Base-by-base conservation (phyloP, 225 moss, liverwort and hornwort genomes). In the Asterella californica region DNA sequence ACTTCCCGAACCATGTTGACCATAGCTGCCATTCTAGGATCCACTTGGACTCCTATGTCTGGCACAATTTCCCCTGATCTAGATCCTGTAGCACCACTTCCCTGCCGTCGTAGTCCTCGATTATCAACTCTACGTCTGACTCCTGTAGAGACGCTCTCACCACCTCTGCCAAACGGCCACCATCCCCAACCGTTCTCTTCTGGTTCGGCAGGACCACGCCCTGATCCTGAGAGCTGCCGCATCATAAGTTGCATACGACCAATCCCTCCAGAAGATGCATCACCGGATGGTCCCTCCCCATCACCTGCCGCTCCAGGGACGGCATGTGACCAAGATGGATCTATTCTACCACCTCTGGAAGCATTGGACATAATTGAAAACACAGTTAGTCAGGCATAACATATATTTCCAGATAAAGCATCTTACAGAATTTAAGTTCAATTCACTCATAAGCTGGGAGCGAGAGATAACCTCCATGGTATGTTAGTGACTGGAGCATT, bases 1-100 rank as follows among this genome's bases (percentile, higher is more conserved):
- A 96, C 92, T 80, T 96, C 96, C 80, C 91, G 92, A 67, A 96
- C 96, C 92, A 94, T 91, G 85, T 83, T 88, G 85, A 94, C 90
- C 96, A 96, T 96, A 57, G 85, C 89, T 78, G 89, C 83, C 86
- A 92, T 86, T 75, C 91, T 89, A 49, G 92, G 81, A 78, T 94
- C 96, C 77, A 87, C 74, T 81, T 86, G 87, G 17, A 82, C 69
- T 42, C 86, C 83, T 76, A 94, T 77, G 46, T 94, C 96, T 55
- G 87, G 86, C 6, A 80, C 75, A 86, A 82, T 85, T 88, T 86
- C 90, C 85, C 90, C 88, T 79, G 84, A 62, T 73, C 81, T 81
- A 71, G 84, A 78, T 67, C 83, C 87, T 64, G 82, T 74, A 53
- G 82, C 62, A 47, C 73, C 68, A 72, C 29, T 67, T 27, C 74